phyloP scores from a whole-genome alignment of 2,329 filamentous ascomycete genomes.

The Beauveria sp. region DNA sequence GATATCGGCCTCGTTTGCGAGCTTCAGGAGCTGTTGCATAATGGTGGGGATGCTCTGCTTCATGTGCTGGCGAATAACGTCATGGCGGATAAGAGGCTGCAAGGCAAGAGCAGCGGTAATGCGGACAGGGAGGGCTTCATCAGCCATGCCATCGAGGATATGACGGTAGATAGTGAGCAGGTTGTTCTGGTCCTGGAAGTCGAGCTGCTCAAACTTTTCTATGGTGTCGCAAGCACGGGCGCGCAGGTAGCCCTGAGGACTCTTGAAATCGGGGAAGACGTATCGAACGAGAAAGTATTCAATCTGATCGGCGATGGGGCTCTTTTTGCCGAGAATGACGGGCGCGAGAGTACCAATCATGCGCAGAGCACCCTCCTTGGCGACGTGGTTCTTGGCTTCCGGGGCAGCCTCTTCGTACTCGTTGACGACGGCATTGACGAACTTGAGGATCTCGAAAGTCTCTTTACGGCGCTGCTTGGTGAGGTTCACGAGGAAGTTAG shows the following conservation, averaged over 20 bases:
- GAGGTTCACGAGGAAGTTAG: constrained; percentile 90
- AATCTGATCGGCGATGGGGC: constrained; percentile 92
- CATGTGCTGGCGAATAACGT: constrained; percentile 90
- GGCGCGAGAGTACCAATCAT: constrained; percentile 96
- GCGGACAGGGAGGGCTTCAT: constrained; percentile 83
- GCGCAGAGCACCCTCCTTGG: constrained; percentile 90
- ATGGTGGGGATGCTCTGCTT: constrained; percentile 97
- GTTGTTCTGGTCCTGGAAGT: constrained; percentile 96
- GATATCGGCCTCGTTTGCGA: constrained; percentile 96
- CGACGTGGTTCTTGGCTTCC: constrained; percentile 84
- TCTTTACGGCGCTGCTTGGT: constrained; percentile 94
- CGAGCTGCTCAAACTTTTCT: constrained; percentile 94
- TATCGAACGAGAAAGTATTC: constrained; percentile 98
- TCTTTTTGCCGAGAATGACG: constrained; percentile 96
- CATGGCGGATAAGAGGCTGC: constrained; percentile 91
- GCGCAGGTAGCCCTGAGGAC: constrained; percentile 81
- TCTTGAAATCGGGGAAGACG: constrained; percentile 96
- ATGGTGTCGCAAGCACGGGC: constrained; percentile 94
- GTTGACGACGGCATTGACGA: constrained; percentile 91
- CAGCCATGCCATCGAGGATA: constrained; percentile 94
- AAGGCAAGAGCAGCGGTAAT: constrained; percentile 90
- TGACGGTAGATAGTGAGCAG: constrained; percentile 93
- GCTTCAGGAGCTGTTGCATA: constrained; percentile 95
- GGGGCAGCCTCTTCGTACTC: constrained; percentile 80
- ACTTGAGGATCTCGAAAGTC: constrained; percentile 88